These are phyloP conservation scores for Wickerhamiella azyma DNA, from an alignment of 805 yeast species.

Conservation along the genomic window DNA sequence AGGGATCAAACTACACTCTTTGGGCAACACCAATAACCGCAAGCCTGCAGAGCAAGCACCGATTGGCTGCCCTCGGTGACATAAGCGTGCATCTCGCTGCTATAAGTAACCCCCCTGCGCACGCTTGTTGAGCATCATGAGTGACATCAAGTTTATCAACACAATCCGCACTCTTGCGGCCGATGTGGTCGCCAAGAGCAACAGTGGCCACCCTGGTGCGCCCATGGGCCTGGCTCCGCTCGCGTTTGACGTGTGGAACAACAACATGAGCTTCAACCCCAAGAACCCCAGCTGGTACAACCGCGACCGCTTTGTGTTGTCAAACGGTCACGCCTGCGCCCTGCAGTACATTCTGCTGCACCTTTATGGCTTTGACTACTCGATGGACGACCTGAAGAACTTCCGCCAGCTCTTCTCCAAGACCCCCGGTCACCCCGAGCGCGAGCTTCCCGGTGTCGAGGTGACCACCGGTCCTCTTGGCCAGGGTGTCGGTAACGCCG, in stretches of 20 bases:
- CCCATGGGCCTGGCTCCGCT: slow-evolving; percentile 96
- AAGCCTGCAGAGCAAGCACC: too few species aligned
- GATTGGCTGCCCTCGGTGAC: too few species aligned
- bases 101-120: not conserved
- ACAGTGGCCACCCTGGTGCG: slow-evolving; percentile 98
- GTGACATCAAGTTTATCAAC: slow-evolving; percentile 65
- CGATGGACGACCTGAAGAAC: slow-evolving; percentile 73
- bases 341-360: slow-evolving; percentile 74
- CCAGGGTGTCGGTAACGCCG: slow-evolving; percentile 93
- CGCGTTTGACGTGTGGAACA: slow-evolving; percentile 70
- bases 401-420: slow-evolving; percentile 84
- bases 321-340: slow-evolving; percentile 95
- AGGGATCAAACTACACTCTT: too few species aligned
- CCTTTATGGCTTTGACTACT: slow-evolving; percentile 67
- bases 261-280: slow-evolving; percentile 76
- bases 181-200: slow-evolving; percentile 75
- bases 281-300: slow-evolving; percentile 83
- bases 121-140: slow-evolving; percentile 11
- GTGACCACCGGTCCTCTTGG: slow-evolving; percentile 98
- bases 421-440: slow-evolving; percentile 98
- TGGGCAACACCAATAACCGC: too few species aligned
- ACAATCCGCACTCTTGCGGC: slow-evolving; percentile 83
- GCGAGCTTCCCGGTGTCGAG: slow-evolving; percentile 80
- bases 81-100: too few species aligned
- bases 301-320: slow-evolving; percentile 88